These are phyloP conservation scores for Metarhizium humberi DNA, from an alignment of 2,329 filamentous ascomycete species.

Conservation along the genomic window DNA sequence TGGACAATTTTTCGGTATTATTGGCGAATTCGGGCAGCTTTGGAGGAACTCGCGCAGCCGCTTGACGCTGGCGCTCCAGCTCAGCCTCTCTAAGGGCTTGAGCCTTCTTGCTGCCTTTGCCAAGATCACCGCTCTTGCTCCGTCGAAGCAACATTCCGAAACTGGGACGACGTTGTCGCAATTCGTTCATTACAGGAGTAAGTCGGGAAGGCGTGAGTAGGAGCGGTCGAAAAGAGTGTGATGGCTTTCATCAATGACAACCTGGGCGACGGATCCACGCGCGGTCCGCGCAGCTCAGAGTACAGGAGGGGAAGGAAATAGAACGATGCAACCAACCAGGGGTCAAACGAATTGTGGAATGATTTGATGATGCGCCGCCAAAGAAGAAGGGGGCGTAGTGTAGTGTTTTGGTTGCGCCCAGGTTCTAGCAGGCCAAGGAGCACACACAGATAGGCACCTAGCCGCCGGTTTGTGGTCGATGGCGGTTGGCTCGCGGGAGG, in stretches of 20 bases:
- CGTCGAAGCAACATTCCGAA: constrained; percentile 56
- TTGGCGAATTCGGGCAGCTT: constrained; percentile 45
- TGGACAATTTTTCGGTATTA: constrained; percentile 35
- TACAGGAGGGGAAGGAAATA: neutral
- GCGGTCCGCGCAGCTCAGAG: neutral
- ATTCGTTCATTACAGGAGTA: constrained; percentile 20
- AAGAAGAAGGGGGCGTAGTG: neutral
- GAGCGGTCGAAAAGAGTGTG: neutral
- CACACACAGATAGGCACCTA: neutral
- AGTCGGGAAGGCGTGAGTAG: constrained; percentile 3
- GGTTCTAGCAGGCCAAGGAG: neutral
- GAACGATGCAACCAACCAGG: constrained; percentile 1
- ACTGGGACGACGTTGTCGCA: constrained; percentile 27
- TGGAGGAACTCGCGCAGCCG: constrained; percentile 36
- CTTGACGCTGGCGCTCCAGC: constrained; percentile 40
- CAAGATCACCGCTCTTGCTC: constrained; percentile 58
- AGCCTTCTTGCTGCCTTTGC: constrained; percentile 50
- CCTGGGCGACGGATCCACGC: neutral
- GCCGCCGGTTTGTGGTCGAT: neutral
- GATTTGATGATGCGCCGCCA: neutral
- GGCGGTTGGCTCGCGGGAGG: neutral
- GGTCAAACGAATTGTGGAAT: neutral
- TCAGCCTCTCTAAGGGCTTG: constrained; percentile 43
- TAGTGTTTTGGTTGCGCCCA: neutral
- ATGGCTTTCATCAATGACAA: neutral